phyloP scores from a whole-genome alignment of 108 stramenopile genomes.

The Cylindrotheca fusiformis region DNA sequence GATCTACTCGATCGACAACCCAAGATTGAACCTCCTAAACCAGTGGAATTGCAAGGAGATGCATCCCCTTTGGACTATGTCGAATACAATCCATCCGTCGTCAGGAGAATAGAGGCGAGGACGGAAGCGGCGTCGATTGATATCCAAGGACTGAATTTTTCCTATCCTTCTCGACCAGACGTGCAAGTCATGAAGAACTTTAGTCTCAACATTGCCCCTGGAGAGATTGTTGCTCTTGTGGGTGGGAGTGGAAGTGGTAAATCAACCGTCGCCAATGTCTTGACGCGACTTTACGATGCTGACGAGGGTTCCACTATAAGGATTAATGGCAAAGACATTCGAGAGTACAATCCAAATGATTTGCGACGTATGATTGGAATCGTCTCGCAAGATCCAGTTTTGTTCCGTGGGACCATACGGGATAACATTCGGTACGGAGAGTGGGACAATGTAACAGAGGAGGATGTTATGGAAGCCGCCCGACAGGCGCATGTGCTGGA shows the following conservation, averaged over 20 bases:
- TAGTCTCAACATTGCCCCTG: constrained; percentile 60
- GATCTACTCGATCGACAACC: constrained; percentile 67
- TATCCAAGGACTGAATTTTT: constrained; percentile 70
- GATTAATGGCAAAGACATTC: constrained; percentile 73
- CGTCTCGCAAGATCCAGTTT: constrained; percentile 90
- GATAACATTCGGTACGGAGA: constrained; percentile 88
- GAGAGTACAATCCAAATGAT: constrained; percentile 50
- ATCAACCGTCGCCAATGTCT: constrained; percentile 66
- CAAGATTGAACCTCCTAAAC: constrained; percentile 21
- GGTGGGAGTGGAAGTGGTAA: constrained; percentile 87
- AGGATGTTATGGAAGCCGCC: constrained; percentile 69
- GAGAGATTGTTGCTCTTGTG: constrained; percentile 84
- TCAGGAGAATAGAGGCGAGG: background rate
- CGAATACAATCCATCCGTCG: background rate
- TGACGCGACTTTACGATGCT: constrained; percentile 84
- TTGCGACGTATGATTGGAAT: constrained; percentile 79
- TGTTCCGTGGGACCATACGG: constrained; percentile 85
- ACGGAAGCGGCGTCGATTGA: constrained; percentile 38
- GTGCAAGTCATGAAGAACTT: constrained; percentile 59
- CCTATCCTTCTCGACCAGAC: constrained; percentile 87
- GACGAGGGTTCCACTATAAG: constrained; percentile 34
- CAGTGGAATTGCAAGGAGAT: background rate
- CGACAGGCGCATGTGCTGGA: constrained; percentile 70
- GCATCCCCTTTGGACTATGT: constrained; percentile 1
- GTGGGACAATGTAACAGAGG: constrained; percentile 55